These are phyloP conservation scores for Penicillium sp. DNA, from an alignment of 2,329 filamentous ascomycete species.

Conservation along the genomic window DNA sequence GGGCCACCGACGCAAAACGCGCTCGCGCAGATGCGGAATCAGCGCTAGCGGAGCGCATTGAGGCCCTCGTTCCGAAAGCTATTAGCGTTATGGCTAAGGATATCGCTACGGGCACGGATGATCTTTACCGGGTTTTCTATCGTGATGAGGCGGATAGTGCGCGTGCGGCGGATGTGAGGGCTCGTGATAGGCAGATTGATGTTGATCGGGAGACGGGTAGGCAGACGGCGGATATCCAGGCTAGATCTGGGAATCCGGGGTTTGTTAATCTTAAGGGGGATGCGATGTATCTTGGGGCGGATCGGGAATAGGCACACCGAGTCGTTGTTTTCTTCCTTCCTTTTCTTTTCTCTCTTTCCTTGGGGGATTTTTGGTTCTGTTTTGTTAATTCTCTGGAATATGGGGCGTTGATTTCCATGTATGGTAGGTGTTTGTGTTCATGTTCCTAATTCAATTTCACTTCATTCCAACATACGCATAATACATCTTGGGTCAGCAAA, in stretches of 20 bases:
- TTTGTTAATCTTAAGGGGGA: constrained; percentile 36
- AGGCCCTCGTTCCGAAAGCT: constrained; percentile 34
- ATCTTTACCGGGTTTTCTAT: constrained; percentile 38
- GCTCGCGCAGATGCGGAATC: constrained; percentile 31
- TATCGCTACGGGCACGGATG: constrained; percentile 37
- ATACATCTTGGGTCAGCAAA: too few relatives aligned
- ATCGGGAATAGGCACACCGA: too few relatives aligned
- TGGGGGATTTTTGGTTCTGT: not conserved
- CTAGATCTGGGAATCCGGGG: constrained; percentile 25
- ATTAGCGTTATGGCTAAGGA: constrained; percentile 33
- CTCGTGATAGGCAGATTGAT: constrained; percentile 25
- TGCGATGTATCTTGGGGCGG: constrained; percentile 39
- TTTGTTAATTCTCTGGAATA: too few relatives aligned
- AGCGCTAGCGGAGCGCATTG: constrained; percentile 29
- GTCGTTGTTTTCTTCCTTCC: not conserved
- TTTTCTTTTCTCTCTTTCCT: not conserved
- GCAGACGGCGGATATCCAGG: constrained; percentile 32
- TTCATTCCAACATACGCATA: too few relatives aligned
- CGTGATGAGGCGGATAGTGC: constrained; percentile 30
- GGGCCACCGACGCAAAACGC: constrained; percentile 38
- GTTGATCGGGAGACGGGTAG: constrained; percentile 24
- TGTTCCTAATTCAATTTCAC: too few relatives aligned
- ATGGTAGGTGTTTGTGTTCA: too few relatives aligned
- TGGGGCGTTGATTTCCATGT: too few relatives aligned
- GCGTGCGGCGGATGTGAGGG: constrained; percentile 29